Base-by-base conservation (phyloP, 177 flowering plant genomes). In the Vitis hybrid region DNA sequence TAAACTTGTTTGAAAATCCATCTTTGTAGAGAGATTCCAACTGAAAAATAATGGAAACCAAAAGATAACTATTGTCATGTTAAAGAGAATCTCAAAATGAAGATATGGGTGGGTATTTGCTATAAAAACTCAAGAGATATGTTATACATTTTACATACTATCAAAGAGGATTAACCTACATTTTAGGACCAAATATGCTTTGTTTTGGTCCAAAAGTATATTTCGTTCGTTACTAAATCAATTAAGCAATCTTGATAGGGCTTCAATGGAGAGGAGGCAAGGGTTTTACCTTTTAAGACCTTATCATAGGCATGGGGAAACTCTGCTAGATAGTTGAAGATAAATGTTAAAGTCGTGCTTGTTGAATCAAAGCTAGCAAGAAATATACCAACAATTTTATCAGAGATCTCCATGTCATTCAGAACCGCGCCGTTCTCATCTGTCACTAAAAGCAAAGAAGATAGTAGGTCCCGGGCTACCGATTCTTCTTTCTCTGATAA, bases 321-420 rank as follows among this genome's bases (percentile, higher is more conserved):
- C 45, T 72, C 71, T 3, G 56, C 66, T 13, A 74, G 45, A 58
- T 68, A 68, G 7, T 64, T 63, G 34, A 74, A 15, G 32, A 69
- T 2, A n/a, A 64, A 63, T 14, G 72, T 69, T 7, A 51, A 48
- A 4, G 72, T n/a, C 17, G 54, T 19, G 13, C 56, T 50, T 1
- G 64, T 14, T 3, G 76, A 63, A 50, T 51, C 59, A 19, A 63
- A 54, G 39, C 69, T 56, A 3, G 64, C 76, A 23, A 74, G 14
- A 1, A 74, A 51, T 55, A 74, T 4, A 0, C 69, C 72, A 4
- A 74, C 19, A 4, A 68, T 58, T 3, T 69, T 64, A 13, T 69
- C 34, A 1, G 65, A 64, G 13, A 74, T 69, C 45, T 74, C 72
- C 26, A 2, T 11, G 11, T 74, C 69, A 12, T 10, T 30, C 72